phyloP scores from a whole-genome alignment of 2,329 filamentous ascomycete genomes.

The Calonectria honghensis region DNA sequence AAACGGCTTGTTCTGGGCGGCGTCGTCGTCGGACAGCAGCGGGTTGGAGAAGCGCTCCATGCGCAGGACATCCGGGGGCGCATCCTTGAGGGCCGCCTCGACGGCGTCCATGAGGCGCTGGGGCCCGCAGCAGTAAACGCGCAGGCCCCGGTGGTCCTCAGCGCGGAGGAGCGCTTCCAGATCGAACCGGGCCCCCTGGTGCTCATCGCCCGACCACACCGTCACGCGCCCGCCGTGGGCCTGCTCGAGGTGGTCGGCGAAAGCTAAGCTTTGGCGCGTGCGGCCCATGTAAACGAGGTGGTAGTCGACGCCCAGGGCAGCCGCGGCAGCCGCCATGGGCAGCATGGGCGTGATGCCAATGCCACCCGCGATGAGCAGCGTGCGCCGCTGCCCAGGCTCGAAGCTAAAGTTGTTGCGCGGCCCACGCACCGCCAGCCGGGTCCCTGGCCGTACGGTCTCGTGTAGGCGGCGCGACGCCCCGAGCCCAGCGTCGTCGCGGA shows the following conservation, averaged over 20 bases:
- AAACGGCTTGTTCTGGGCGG: background rate
- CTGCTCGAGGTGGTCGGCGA: background rate
- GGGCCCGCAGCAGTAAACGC: slow-evolving; percentile 23
- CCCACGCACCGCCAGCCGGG: background rate
- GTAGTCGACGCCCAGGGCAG: slow-evolving; percentile 8
- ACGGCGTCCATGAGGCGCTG: background rate
- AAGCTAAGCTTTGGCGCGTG: slow-evolving; percentile 7
- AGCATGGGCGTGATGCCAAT: slow-evolving; percentile 4
- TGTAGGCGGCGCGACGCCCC: background rate
- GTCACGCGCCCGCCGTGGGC: background rate
- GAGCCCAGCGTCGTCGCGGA: background rate
- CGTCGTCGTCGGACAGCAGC: background rate
- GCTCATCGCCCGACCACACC: slow-evolving; percentile 9
- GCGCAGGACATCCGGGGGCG: slow-evolving; percentile 15
- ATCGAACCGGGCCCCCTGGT: background rate
- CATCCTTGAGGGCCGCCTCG: background rate
- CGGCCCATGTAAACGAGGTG: slow-evolving; percentile 16
- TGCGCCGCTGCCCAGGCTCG: slow-evolving; percentile 1
- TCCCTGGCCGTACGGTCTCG: background rate
- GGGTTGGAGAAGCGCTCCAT: slow-evolving; percentile 17
- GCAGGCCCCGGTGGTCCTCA: slow-evolving; percentile 4
- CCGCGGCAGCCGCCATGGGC: slow-evolving; percentile 21
- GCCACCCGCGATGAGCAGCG: slow-evolving; percentile 9
- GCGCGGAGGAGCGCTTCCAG: slow-evolving; percentile 1
- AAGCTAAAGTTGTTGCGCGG: slow-evolving; percentile 11